Conservation (phyloP, 768 basidiomycete genomes). For the Tricholoma bakamatsutake region DNA sequence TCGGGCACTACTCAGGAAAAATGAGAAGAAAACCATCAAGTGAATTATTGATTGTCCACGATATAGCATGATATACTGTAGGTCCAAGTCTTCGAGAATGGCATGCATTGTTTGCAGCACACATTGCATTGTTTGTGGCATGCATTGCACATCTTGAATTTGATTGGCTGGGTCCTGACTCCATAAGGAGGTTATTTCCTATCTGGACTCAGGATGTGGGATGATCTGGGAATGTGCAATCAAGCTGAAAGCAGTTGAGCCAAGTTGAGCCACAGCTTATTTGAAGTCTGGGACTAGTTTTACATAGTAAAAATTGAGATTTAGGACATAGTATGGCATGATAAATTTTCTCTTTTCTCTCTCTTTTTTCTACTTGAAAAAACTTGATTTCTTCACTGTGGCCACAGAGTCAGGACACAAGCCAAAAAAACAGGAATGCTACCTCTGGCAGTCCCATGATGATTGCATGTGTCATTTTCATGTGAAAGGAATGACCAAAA, state of each 20-base stretch:
- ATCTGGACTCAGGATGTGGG: background rate
- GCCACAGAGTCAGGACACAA: background rate
- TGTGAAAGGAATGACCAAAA: too few species aligned
- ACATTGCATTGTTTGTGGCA: background rate
- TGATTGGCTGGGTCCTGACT: conserved; percentile 17
- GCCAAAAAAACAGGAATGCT: too few species aligned
- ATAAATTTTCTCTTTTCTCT: background rate
- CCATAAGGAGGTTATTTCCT: conserved; percentile 56
- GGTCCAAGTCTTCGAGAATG: background rate
- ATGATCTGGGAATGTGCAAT: background rate
- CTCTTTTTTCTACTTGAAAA: too few species aligned
- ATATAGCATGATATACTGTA: background rate
- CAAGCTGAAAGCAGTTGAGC: background rate
- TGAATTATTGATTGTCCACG: background rate
- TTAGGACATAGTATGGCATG: too few species aligned
- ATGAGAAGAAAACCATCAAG: background rate
- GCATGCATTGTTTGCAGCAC: background rate
- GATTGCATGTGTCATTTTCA: too few species aligned
- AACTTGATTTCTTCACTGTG: too few species aligned
- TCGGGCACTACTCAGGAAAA: background rate
- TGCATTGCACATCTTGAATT: background rate
- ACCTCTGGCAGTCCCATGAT: too few species aligned
- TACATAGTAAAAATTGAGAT: too few species aligned
- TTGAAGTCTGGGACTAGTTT: background rate
- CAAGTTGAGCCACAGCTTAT: background rate